A percentile compares a stretch with the other conserved stretches of the same genome.
These are phyloP conservation scores for Ramaria rubella DNA, from an alignment of 768 basidiomycete species.

Conservation along the genomic window DNA sequence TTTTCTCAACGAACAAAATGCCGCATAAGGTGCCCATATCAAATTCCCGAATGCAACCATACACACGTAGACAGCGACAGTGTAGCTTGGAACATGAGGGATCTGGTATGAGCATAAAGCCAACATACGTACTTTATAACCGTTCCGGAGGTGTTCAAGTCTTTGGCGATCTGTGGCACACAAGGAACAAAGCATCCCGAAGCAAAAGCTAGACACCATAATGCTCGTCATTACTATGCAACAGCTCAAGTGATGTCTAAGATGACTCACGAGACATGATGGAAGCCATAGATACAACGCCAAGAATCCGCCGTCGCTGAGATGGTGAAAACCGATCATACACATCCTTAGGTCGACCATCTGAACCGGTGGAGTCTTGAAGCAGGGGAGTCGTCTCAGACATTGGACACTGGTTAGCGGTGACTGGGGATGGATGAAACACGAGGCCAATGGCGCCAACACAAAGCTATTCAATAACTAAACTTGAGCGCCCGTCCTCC, in stretches of 20 bases:
- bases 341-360: slow-evolving; percentile 24
- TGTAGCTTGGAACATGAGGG: slow-evolving; percentile 30
- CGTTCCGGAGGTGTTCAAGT: slow-evolving; percentile 49
- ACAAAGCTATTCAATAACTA: too few relatives aligned
- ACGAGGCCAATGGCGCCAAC: too few relatives aligned
- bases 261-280: slow-evolving; percentile 51
- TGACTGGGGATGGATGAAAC: too few relatives aligned
- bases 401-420: too few relatives aligned
- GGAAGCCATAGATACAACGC: slow-evolving; percentile 53
- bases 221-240: neutral
- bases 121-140: slow-evolving; percentile 43
- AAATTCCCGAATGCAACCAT: slow-evolving; percentile 41
- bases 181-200: slow-evolving; percentile 60
- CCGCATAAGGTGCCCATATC: slow-evolving; percentile 45
- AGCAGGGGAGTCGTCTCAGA: slow-evolving; percentile 6
- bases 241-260: neutral
- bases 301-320: slow-evolving; percentile 47
- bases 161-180: slow-evolving; percentile 64
- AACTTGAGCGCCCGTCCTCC: too few relatives aligned
- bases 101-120: neutral
- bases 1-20: neutral
- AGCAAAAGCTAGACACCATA: neutral
- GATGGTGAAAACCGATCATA: slow-evolving; percentile 51
- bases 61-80: slow-evolving; percentile 45
- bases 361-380: neutral